These are phyloP conservation scores for Verruconis gallopava DNA, from an alignment of 2,329 filamentous ascomycete species.

Conservation along the genomic window DNA sequence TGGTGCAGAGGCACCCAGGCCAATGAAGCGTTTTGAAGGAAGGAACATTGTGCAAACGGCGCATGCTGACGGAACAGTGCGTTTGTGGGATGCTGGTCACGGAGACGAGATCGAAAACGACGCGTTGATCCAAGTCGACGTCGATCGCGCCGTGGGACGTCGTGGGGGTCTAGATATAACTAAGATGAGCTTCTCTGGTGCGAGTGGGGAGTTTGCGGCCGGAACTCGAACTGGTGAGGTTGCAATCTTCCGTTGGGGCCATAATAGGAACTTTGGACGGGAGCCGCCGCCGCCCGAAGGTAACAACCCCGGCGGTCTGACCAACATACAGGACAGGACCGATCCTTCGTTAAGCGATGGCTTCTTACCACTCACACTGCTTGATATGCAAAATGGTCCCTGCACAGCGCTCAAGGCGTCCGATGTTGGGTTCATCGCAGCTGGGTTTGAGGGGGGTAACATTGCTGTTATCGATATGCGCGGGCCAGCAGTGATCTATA, in stretches of 20 bases:
- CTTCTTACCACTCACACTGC: conserved; percentile 63
- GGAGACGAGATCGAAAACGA: conserved; percentile 88
- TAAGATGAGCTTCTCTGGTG: conserved; percentile 65
- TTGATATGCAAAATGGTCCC: conserved; percentile 72
- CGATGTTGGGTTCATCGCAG: conserved; percentile 85
- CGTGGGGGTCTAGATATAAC: conserved; percentile 65
- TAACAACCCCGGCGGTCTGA: conserved; percentile 40
- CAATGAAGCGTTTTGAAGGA: conserved; percentile 64
- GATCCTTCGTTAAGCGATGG: conserved; percentile 68
- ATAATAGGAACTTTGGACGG: conserved; percentile 58
- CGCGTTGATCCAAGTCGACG: conserved; percentile 68
- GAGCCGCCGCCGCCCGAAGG: conserved; percentile 42
- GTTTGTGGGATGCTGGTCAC: conserved; percentile 85
- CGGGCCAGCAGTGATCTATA: conserved; percentile 73
- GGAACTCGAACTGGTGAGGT: conserved; percentile 77
- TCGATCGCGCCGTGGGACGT: conserved; percentile 70
- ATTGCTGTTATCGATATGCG: conserved; percentile 77
- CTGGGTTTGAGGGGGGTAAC: conserved; percentile 71
- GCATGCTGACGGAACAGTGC: conserved; percentile 82
- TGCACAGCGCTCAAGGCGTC: conserved; percentile 71
- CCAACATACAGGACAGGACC: conserved; percentile 58
- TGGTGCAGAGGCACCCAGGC: conserved; percentile 57
- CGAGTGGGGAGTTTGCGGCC: conserved; percentile 71
- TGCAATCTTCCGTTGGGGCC: conserved; percentile 76
- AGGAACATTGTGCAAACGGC: conserved; percentile 76